phyloP scores from a whole-genome alignment of 176 grass and related monocot genomes.

The Melocanna baccifera region DNA sequence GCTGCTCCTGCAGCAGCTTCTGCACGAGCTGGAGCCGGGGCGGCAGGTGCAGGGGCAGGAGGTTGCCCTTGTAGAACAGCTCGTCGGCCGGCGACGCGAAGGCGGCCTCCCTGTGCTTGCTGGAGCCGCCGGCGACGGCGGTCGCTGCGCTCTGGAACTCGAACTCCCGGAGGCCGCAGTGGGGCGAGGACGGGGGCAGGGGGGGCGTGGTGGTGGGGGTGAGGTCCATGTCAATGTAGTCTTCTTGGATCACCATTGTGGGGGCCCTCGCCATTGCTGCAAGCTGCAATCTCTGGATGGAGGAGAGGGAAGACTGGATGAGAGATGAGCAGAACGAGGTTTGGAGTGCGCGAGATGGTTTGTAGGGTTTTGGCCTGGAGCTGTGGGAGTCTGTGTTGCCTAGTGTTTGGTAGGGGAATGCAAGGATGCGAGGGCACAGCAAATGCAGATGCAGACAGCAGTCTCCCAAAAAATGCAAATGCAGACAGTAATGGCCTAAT shows the following conservation, averaged over 20 bases:
- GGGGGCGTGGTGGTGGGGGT: slow-evolving; percentile 26
- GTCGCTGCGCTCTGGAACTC: slow-evolving; percentile 54
- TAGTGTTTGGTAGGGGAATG: background rate
- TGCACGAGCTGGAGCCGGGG: slow-evolving; percentile 76
- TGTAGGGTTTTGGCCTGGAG: slow-evolving; percentile 19
- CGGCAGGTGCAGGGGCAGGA: slow-evolving; percentile 75
- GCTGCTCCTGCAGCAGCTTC: slow-evolving; percentile 56
- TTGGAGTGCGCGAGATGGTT: background rate
- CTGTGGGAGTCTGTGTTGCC: background rate
- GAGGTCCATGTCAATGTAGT: slow-evolving; percentile 94
- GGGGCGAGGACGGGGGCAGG: slow-evolving; percentile 23
- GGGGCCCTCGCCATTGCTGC: slow-evolving; percentile 46
- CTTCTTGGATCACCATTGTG: slow-evolving; percentile 56
- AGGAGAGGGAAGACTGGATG: background rate
- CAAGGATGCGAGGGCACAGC: background rate
- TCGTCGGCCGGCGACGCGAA: slow-evolving; percentile 74
- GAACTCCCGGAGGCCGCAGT: slow-evolving; percentile 44
- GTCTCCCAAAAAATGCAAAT: too few relatives aligned
- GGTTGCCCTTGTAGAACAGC: slow-evolving; percentile 95
- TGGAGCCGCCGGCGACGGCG: background rate
- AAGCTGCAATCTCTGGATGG: background rate
- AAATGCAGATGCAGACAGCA: slow-evolving; percentile 21
- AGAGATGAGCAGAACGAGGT: background rate
- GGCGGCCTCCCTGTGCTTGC: slow-evolving; percentile 5
- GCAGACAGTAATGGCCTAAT: too few relatives aligned